phyloP scores from a whole-genome alignment of 1,284 basidiomycete genomes.

The Ceratobasidium sp. region DNA sequence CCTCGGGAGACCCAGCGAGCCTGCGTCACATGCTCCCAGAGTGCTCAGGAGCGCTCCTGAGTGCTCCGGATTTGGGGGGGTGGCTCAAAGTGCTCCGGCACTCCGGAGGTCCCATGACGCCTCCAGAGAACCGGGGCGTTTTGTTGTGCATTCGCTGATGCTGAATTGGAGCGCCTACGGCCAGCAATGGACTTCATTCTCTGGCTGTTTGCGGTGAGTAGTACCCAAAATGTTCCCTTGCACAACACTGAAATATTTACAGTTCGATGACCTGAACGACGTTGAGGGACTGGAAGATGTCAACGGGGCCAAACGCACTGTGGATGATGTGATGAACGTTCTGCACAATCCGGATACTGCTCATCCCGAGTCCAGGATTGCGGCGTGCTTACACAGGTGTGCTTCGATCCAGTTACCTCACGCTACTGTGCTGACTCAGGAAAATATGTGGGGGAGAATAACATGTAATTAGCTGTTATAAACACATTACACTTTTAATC shows the following conservation, averaged over 20 bases:
- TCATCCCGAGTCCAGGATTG: slow-evolving; percentile 57
- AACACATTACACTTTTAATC: no score
- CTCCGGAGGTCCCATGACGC: no score
- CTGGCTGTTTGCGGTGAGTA: slow-evolving; percentile 61
- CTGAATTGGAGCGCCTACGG: slow-evolving; percentile 57
- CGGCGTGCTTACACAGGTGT: slow-evolving; percentile 59
- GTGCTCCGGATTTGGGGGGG: no score
- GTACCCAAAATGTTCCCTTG: background rate
- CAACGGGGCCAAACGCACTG: slow-evolving; percentile 56
- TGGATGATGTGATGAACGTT: slow-evolving; percentile 54
- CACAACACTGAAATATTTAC: background rate
- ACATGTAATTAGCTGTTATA: no score
- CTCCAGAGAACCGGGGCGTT: no score
- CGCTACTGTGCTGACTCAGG: background rate
- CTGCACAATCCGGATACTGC: slow-evolving; percentile 53
- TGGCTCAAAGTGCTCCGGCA: no score
- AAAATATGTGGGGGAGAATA: no score
- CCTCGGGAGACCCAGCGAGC: no score
- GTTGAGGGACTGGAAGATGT: slow-evolving; percentile 59
- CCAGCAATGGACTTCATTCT: slow-evolving; percentile 61
- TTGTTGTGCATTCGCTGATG: slow-evolving; percentile 60
- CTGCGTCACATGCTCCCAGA: no score
- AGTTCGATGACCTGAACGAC: slow-evolving; percentile 61
- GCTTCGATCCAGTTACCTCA: background rate
- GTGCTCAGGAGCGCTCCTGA: no score